Base-by-base conservation (phyloP, 106 monocot genomes). In the Acorus gramineus region DNA sequence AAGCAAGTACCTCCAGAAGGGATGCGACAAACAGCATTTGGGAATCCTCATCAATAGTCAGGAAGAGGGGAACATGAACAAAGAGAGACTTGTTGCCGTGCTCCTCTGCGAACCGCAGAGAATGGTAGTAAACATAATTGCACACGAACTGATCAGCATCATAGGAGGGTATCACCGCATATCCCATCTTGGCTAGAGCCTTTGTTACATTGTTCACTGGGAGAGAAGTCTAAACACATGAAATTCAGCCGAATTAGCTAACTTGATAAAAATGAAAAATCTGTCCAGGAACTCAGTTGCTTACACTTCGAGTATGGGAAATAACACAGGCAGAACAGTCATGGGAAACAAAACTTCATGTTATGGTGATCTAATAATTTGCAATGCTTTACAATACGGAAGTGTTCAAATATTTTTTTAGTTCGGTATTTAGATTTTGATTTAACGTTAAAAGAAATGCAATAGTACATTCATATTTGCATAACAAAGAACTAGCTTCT, bases 101-200 rank as follows among this genome's bases (percentile, higher is more conserved):
- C 28, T 85, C 68, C 66, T 93, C 89, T 7, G 93, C 69, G 48
- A 93, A 93, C 50, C 78, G 74, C 46, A 89, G 85, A 59, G 89
- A 89, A 70, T 89, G 85, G 45, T 89, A 89, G 62, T 89, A 89
- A 56, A 89, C 85, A 77, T 77, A 89, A 54, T 89, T 89, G 85
- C 89, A 89, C 44, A 89, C 89, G 60, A 89, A 89, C 50, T 85
- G 67, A 43, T 85, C 89, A 52, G 89, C 85, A 68, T 89, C 89
- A 43, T 82, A 67, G 46, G 89, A 89, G 44, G 74, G 79, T 42
- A 73, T 28, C 46, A 89, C 89, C 8, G 75, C 71, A 59, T 82
- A 89, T 62, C 77, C 89, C 77, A 72, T 75, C 50, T 80, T 75
- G 14, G 73, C 64, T 8, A 89, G 64, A 49, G 66, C 49, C 67